Evolutionary conservation across 2,329 filamentous ascomycete species (phyloP), one percentile per base, ranked within the genome.

Genomic region (Fonsecaea multimorphosa): DNA sequence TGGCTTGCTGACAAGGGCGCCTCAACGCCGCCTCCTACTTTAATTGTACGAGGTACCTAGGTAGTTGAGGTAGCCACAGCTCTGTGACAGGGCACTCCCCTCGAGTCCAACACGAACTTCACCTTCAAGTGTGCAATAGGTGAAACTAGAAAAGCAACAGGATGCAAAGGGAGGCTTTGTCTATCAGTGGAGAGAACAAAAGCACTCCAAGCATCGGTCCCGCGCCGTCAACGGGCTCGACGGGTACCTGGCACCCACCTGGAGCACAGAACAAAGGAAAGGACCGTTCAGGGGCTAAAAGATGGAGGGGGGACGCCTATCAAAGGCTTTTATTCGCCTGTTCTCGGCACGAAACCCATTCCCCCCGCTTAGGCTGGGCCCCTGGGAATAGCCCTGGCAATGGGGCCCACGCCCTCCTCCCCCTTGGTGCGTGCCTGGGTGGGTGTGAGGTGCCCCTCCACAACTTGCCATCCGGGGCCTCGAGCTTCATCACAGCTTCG

Each of bases 301-400:
- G 58, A 24, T 44, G 29, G 22, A 24, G 53, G 24, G 46, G 2
- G 14, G n/a, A 27, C 19, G 54, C 54, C 19, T 57, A 38, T 40
- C 54, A 36, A 57, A 3, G 11, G 31, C 16, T 22, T 22, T 38
- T n/a, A 53, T 60, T 52, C 46, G 58, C 46, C 46, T 40, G 46
- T 29, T 40, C 46, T 53, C 58, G 58, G 31, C 22, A 52, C 29
- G 32, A 24, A 5, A 3, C 19, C 16, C 7, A 5, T 36, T 14
- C 16, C 22, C 31, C 53, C 12, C 55, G 14, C 38, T n/a, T 46
- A 46, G 8, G n/a, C 40, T 46, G 19, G 19, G 19, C 40, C 40
- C 40, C 22, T 19, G 40, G 40, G n/a, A n/a, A n/a, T n/a, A n/a
- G n/a, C n/a, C n/a, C n/a, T n/a, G n/a, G n/a, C 40, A 22, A 6